Evolutionary conservation across 2,329 filamentous ascomycete species (phyloP).

Genomic region (Curvularia eragrostidis): DNA sequence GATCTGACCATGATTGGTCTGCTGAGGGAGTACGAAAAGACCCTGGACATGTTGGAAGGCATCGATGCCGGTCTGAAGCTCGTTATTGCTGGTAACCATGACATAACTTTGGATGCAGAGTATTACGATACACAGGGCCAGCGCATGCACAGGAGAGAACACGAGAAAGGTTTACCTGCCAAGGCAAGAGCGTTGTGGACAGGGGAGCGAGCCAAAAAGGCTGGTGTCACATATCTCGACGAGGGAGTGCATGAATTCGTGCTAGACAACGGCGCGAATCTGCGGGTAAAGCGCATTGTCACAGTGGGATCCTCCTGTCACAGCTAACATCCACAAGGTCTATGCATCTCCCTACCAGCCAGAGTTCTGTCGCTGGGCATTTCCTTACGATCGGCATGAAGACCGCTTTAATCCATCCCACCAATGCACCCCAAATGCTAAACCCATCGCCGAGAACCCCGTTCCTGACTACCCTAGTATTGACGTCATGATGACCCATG

Average conservation of each 20-base stretch:
- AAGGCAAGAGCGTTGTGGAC: conserved; percentile 57
- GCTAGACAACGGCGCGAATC: conserved; percentile 56
- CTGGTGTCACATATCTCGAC: conserved; percentile 62
- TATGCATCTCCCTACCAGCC: conserved; percentile 64
- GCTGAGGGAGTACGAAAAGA: conserved; percentile 55
- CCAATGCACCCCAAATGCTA: conserved; percentile 31
- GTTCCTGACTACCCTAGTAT: conserved; percentile 55
- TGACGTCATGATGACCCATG: conserved; percentile 68
- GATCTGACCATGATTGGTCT: conserved; percentile 63
- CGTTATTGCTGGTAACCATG: conserved; percentile 68
- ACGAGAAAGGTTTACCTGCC: conserved; percentile 26
- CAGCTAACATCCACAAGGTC: conserved; percentile 41
- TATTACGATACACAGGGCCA: conserved; percentile 52
- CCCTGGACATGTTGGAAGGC: conserved; percentile 56
- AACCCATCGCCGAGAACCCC: conserved; percentile 46
- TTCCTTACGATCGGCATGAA: conserved; percentile 58
- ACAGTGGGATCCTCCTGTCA: no score
- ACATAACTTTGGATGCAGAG: conserved; percentile 59
- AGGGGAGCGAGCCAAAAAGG: conserved; percentile 51
- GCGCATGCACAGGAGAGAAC: conserved; percentile 34
- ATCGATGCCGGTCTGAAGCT: conserved; percentile 65
- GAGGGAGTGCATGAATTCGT: conserved; percentile 59
- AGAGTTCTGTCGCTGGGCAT: conserved; percentile 63
- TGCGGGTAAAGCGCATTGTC: conserved; percentile 47
- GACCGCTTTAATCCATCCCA: conserved; percentile 60